Evolutionary conservation across 805 yeast species (phyloP).

Genomic region (Pichia insulana): DNA sequence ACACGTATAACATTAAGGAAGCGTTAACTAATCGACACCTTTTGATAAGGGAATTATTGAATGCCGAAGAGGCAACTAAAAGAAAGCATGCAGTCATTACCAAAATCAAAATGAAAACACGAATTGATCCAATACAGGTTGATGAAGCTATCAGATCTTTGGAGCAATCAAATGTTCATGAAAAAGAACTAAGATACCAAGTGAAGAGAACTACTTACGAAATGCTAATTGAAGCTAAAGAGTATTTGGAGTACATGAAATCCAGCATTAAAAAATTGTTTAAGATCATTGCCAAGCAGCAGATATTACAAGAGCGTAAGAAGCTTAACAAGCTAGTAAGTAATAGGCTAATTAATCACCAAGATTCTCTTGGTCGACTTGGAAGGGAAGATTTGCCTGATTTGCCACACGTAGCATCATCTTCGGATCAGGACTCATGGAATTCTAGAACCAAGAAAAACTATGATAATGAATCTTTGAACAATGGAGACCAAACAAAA

Average conservation of each 20-base stretch:
- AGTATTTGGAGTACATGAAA: conserved; percentile 53
- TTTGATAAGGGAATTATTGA: conserved; percentile 78
- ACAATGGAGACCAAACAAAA: not conserved
- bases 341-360: conserved; percentile 34
- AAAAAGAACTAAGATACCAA: conserved; percentile 67
- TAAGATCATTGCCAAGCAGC: conserved; percentile 52
- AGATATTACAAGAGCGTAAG: conserved; percentile 81
- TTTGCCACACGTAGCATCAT: not conserved
- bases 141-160: conserved; percentile 80
- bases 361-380: conserved; percentile 51
- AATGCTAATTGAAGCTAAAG: conserved; percentile 65
- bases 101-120: conserved; percentile 59
- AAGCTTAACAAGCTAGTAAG: conserved; percentile 61
- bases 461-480: conserved; percentile 1
- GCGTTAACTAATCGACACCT: conserved; percentile 87
- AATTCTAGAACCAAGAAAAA: conserved; percentile 25
- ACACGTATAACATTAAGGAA: conserved; percentile 84
- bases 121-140: conserved; percentile 78
- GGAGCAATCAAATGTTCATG: conserved; percentile 69
- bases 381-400: conserved; percentile 61
- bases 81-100: conserved; percentile 63
- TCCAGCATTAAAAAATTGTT: conserved; percentile 39
- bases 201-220: conserved; percentile 79
- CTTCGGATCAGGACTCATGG: conserved; percentile 25
- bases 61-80: conserved; percentile 69